phyloP scores from a whole-genome alignment of 2,329 filamentous ascomycete species.

The Arthroderma sp. region DNA sequence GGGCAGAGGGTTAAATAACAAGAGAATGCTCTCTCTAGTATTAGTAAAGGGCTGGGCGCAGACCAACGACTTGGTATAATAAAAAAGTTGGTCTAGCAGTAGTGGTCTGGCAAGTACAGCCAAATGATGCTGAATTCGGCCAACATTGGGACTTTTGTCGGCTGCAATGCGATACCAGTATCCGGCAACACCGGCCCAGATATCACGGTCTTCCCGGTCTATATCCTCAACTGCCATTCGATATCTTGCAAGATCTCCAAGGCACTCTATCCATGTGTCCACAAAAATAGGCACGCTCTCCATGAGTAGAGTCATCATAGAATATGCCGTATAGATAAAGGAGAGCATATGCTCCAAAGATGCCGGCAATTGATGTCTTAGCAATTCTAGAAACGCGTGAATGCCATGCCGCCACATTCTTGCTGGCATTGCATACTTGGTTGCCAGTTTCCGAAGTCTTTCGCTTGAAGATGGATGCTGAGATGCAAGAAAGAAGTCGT shows the following conservation, averaged over 20 bases:
- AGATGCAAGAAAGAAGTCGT: conserved; percentile 74
- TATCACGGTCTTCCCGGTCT: conserved; percentile 59
- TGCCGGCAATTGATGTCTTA: conserved; percentile 59
- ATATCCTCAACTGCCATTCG: conserved; percentile 85
- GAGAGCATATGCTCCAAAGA: conserved; percentile 80
- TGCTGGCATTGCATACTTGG: conserved; percentile 81
- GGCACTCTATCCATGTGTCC: conserved; percentile 86
- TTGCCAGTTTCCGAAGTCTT: conserved; percentile 54
- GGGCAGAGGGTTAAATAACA: conserved; percentile 41
- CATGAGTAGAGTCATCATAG: conserved; percentile 74
- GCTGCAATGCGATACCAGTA: conserved; percentile 79
- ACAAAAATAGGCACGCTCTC: conserved; percentile 74
- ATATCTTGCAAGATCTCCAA: conserved; percentile 76
- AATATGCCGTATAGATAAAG: conserved; percentile 81
- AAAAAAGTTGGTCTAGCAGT: conserved; percentile 44
- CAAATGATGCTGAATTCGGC: conserved; percentile 75
- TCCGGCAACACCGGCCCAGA: conserved; percentile 66
- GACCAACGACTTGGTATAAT: conserved; percentile 46
- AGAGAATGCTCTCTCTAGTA: conserved; percentile 43
- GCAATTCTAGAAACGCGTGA: conserved; percentile 65
- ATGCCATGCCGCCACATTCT: conserved; percentile 93
- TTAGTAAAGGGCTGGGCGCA: conserved; percentile 43
- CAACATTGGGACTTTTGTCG: conserved; percentile 60
- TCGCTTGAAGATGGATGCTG: conserved; percentile 70
- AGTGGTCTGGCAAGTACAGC: conserved; percentile 52